Conservation (phyloP, 208 protist species). For the Herpetomonas samuelpessoai region DNA sequence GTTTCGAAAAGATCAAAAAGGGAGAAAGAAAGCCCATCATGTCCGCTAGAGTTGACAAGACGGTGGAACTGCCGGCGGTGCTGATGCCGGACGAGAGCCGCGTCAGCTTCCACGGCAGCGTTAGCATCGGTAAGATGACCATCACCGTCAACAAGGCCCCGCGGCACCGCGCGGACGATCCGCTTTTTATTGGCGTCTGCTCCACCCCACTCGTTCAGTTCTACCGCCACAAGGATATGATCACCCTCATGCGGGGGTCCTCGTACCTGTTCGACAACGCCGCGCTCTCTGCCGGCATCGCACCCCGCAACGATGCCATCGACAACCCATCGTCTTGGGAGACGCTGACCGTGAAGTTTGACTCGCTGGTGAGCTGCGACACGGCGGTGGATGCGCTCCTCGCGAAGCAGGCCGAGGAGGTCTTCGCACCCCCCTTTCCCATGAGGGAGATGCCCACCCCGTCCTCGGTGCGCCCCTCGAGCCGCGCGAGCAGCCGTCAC, state of each 20-base stretch:
- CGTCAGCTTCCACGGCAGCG: slow-evolving; percentile 29
- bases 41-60: background rate
- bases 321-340: slow-evolving; percentile 55
- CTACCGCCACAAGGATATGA: slow-evolving; percentile 32
- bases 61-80: slow-evolving; percentile 31
- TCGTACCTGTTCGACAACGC: slow-evolving; percentile 75
- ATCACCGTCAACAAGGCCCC: slow-evolving; percentile 50
- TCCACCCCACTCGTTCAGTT: slow-evolving; percentile 59
- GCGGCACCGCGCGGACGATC: slow-evolving; percentile 28
- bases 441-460: background rate
- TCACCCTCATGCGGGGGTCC: slow-evolving; percentile 46
- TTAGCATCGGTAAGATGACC: slow-evolving; percentile 59
- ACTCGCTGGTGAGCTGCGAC: slow-evolving; percentile 28
- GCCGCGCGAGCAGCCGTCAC: background rate
- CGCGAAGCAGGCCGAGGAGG: slow-evolving; percentile 37
- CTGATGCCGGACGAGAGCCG: slow-evolving; percentile 41
- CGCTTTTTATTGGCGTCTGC: slow-evolving; percentile 70
- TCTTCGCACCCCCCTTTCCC: slow-evolving; percentile 21
- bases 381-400: slow-evolving; percentile 46
- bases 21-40: background rate
- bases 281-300: slow-evolving; percentile 27
- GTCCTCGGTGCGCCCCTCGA: background rate
- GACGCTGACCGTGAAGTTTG: slow-evolving; percentile 44
- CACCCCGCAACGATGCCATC: background rate
- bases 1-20: background rate